A percentile compares a stretch with the other conserved stretches of the same genome.
phyloP scores from a whole-genome alignment of 2,329 filamentous ascomycete species.

The Ophiostoma ulmi region DNA sequence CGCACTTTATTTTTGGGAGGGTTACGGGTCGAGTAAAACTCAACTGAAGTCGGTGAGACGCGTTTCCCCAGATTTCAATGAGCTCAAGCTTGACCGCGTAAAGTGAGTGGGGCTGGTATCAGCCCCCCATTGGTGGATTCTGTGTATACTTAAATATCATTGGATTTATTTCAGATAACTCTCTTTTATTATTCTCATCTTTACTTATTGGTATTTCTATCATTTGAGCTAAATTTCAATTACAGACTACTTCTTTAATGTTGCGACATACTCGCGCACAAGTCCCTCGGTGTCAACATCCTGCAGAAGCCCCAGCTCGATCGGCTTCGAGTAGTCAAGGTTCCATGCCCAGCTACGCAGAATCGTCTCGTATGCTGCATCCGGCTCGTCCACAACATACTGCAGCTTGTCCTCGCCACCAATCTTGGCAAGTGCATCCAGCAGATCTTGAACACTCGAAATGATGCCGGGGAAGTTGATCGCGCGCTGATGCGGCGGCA shows the following conservation, averaged over 20 bases:
- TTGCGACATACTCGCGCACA: constrained; percentile 52
- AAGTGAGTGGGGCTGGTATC: not conserved
- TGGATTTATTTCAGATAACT: not conserved
- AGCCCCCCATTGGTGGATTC: not conserved
- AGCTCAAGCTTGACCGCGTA: constrained; percentile 9
- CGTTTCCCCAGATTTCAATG: not conserved
- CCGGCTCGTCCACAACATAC: constrained; percentile 50
- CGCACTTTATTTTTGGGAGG: not conserved
- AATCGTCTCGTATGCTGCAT: constrained; percentile 51
- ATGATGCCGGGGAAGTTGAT: constrained; percentile 56
- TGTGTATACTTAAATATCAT: not conserved
- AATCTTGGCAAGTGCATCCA: constrained; percentile 52
- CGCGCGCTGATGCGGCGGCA: constrained; percentile 46
- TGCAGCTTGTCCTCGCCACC: constrained; percentile 51
- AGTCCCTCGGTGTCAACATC: constrained; percentile 51
- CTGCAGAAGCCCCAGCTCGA: constrained; percentile 47
- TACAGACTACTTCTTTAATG: constrained; percentile 30
- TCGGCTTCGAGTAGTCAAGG: constrained; percentile 49
- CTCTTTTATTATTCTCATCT: not conserved
- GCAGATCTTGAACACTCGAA: constrained; percentile 55
- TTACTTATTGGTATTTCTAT: not conserved
- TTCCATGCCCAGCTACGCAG: constrained; percentile 56
- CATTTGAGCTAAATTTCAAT: not conserved
- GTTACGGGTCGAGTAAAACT: not conserved
- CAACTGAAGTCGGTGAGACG: constrained; percentile 3